phyloP scores from a whole-genome alignment of 495 filamentous ascomycete genomes.

The Podospora didyma region DNA sequence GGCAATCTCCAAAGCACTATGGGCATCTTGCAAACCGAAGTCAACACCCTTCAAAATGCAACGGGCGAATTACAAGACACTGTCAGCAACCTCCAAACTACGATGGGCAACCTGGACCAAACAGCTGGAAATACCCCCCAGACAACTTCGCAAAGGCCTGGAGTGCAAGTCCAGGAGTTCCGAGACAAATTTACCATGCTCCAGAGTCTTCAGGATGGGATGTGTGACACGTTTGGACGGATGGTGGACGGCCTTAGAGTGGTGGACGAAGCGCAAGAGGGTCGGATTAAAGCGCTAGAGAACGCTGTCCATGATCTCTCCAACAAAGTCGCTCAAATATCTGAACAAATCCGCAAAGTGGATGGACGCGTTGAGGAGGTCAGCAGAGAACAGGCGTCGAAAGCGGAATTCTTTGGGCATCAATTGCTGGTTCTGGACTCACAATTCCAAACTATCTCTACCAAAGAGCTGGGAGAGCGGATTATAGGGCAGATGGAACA shows the following conservation, averaged over 20 bases:
- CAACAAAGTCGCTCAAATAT: no score
- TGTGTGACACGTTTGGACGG: not conserved
- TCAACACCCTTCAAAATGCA: no score
- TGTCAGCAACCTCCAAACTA: no score
- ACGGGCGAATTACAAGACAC: no score
- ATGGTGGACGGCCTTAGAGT: conserved; percentile 1
- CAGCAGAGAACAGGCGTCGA: not conserved
- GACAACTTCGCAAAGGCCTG: no score
- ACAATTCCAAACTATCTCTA: conserved; percentile 26
- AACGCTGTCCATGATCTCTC: not conserved
- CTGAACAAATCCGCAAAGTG: not conserved
- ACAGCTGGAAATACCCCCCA: no score
- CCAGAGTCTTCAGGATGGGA: not conserved
- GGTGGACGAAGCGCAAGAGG: not conserved
- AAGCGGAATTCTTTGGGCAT: conserved; percentile 1
- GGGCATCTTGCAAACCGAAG: not conserved
- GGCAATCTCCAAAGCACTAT: conserved; percentile 1
- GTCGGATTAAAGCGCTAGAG: not conserved
- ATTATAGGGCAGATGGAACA: conserved; percentile 23
- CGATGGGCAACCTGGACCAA: no score
- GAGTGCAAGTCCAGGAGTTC: no score
- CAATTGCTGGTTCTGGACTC: conserved; percentile 13
- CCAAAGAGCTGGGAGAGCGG: conserved; percentile 19
- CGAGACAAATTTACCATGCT: not conserved
- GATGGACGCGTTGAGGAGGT: not conserved